phyloP scores from a whole-genome alignment of 2,329 filamentous ascomycete genomes.

The Aspergillus phoenicis region DNA sequence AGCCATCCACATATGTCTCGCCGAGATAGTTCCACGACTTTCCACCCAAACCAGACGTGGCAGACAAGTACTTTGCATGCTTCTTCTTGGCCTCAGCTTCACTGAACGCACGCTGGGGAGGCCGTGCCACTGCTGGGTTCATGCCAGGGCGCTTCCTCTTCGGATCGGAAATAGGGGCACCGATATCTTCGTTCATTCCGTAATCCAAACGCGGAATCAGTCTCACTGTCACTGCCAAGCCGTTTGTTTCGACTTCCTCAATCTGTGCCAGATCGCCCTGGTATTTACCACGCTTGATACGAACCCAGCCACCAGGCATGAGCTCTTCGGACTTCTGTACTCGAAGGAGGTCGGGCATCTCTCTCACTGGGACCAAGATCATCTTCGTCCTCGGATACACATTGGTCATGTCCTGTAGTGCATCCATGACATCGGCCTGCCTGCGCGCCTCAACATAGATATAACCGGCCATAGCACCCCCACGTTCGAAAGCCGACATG shows the following conservation, averaged over 20 bases:
- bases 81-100: slow-evolving; percentile 90
- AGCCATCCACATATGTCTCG: slow-evolving; percentile 90
- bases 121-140: slow-evolving; percentile 63
- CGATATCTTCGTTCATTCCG: slow-evolving; percentile 77
- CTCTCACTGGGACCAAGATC: slow-evolving; percentile 88
- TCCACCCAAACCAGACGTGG: slow-evolving; percentile 55
- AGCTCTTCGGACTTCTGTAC: slow-evolving; percentile 84
- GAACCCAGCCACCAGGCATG: slow-evolving; percentile 87
- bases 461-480: slow-evolving; percentile 85
- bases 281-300: slow-evolving; percentile 80
- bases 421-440: slow-evolving; percentile 80
- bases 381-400: slow-evolving; percentile 87
- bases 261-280: slow-evolving; percentile 88
- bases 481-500: slow-evolving; percentile 88
- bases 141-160: slow-evolving; percentile 76
- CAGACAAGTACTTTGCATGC: slow-evolving; percentile 65
- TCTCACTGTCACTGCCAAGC: slow-evolving; percentile 81
- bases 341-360: slow-evolving; percentile 94
- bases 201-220: slow-evolving; percentile 93
- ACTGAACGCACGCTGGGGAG: slow-evolving; percentile 88
- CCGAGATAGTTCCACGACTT: slow-evolving; percentile 83
- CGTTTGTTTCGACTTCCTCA: slow-evolving; percentile 88
- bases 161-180: slow-evolving; percentile 55
- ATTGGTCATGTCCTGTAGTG: slow-evolving; percentile 81
- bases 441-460: slow-evolving; percentile 92